A percentile compares a stretch with the other conserved stretches of the same genome.
These are phyloP conservation scores for Tetracladium marchalianum DNA, from an alignment of 495 filamentous ascomycete genomes.

Conservation along the genomic window DNA sequence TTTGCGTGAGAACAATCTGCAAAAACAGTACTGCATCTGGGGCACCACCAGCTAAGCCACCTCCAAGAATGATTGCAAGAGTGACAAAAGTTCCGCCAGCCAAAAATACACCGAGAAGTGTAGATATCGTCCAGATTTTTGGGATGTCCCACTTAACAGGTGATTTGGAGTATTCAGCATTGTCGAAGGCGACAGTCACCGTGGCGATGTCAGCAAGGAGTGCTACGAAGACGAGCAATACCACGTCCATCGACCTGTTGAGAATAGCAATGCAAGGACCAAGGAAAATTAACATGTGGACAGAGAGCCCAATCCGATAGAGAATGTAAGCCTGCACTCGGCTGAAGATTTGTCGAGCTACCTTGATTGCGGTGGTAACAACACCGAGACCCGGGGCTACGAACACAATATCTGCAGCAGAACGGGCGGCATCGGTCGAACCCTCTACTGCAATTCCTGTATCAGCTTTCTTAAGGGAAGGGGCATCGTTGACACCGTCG, in stretches of 20 bases:
- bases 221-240: conserved; percentile 85
- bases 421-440: conserved; percentile 84
- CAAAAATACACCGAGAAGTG: conserved; percentile 70
- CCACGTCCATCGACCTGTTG: conserved; percentile 73
- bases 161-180: conserved; percentile 73
- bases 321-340: conserved; percentile 96
- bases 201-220: conserved; percentile 94
- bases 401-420: conserved; percentile 91
- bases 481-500: conserved; percentile 96
- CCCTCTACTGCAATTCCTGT: conserved; percentile 91
- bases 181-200: conserved; percentile 87
- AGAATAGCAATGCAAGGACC: conserved; percentile 84
- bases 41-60: conserved; percentile 58
- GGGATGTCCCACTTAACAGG: conserved; percentile 94
- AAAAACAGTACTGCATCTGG: conserved; percentile 79
- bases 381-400: conserved; percentile 82
- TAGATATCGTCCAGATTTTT: conserved; percentile 85
- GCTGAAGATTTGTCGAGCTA: conserved; percentile 91
- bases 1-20: conserved; percentile 83
- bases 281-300: conserved; percentile 83
- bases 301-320: conserved; percentile 87
- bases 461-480: conserved; percentile 93
- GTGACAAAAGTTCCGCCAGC: conserved; percentile 79
- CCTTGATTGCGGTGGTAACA: conserved; percentile 90
- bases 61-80: conserved; percentile 64